A percentile compares a stretch with the other conserved stretches of the same genome.
Conservation (phyloP, 1,139 yeast species). For the Scheffersomyces insectosa region DNA sequence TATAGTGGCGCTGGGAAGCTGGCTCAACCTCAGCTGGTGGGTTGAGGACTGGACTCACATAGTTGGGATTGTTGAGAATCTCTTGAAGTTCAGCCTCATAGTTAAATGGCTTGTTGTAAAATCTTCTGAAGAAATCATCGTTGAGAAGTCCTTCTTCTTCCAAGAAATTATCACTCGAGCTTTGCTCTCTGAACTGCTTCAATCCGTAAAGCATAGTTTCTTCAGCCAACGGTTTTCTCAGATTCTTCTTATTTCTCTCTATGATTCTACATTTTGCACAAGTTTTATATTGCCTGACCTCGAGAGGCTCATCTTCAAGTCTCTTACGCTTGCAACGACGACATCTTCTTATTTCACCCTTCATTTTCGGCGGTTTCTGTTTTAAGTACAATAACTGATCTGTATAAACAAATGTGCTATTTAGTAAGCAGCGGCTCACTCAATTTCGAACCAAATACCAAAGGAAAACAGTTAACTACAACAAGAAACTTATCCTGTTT, state of each 20-base stretch:
- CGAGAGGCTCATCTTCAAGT: conserved; percentile 60
- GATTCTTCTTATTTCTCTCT: conserved; percentile 50
- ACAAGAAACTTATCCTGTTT: too few species aligned
- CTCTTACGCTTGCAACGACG: conserved; percentile 63
- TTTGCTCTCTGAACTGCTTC: conserved; percentile 49
- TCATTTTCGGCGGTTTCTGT: conserved; percentile 3
- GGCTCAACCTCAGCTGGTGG: background rate
- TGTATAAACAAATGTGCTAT: background rate
- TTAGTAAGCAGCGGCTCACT: background rate
- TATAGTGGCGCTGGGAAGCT: conserved; percentile 2
- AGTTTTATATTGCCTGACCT: conserved; percentile 57
- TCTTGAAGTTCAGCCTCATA: conserved; percentile 16
- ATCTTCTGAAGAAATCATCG: conserved; percentile 16
- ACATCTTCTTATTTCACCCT: conserved; percentile 40
- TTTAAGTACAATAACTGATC: background rate
- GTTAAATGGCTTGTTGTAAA: conserved; percentile 17
- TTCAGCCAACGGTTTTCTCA: conserved; percentile 48
- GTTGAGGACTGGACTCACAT: conserved; percentile 12
- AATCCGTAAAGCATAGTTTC: conserved; percentile 51
- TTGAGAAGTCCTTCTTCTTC: conserved; percentile 35
- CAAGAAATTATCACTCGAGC: conserved; percentile 38
- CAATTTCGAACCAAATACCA: too few species aligned
- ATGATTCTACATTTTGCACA: conserved; percentile 62
- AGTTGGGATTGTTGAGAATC: conserved; percentile 15
- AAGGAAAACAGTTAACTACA: too few species aligned